Conservation (phyloP, 2,329 filamentous ascomycete genomes). For the Daldinia sp. region DNA sequence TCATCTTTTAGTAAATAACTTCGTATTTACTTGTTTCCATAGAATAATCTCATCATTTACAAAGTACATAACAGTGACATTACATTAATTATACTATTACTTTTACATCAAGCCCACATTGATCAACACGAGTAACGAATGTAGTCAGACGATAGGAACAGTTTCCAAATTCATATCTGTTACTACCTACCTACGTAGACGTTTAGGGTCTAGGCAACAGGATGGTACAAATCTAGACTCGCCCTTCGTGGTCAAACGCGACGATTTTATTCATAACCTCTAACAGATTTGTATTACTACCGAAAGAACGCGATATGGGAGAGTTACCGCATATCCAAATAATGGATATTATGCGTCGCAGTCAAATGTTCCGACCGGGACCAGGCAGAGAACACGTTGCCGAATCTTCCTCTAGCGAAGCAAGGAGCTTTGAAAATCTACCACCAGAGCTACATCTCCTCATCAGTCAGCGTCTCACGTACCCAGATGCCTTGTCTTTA, state of each 20-base stretch:
- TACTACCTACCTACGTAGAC: not conserved
- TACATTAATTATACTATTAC: no score
- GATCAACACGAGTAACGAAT: no score
- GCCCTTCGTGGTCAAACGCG: no score
- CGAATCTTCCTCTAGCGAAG: not conserved
- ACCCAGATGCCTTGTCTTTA: constrained; percentile 75
- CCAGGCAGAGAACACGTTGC: not conserved
- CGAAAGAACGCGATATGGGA: not conserved
- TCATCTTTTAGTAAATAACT: no score
- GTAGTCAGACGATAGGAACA: no score
- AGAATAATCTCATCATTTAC: no score
- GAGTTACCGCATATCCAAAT: not conserved
- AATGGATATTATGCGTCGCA: constrained; percentile 13
- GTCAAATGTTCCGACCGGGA: not conserved
- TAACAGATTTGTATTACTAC: not conserved
- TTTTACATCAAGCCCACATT: no score
- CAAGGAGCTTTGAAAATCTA: constrained; percentile 56
- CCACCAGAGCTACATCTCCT: constrained; percentile 74
- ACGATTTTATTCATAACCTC: no score
- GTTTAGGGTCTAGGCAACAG: constrained; percentile 3
- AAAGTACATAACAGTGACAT: no score
- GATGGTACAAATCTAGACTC: not conserved
- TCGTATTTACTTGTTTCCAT: no score
- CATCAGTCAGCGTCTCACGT: constrained; percentile 67
- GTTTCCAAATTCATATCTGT: no score